Conservation (phyloP, 371 early-diverging fungal genomes). For the Apophysomyces trapeziformis region DNA sequence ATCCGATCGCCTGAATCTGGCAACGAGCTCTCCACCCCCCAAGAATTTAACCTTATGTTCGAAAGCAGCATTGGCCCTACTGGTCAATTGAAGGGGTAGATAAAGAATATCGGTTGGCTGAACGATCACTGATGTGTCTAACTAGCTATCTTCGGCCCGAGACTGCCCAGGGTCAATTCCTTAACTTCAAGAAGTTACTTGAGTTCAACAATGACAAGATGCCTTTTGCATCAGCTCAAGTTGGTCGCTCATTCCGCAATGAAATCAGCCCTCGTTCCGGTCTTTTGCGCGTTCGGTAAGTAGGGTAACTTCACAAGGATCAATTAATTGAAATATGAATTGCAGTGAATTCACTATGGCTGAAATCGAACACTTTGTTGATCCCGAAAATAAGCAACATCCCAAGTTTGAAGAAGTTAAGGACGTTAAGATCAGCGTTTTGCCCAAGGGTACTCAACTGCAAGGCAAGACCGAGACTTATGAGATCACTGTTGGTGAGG, state of each 20-base stretch:
- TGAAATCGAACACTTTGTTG: conserved; percentile 99
- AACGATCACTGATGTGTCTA: conserved; percentile 4
- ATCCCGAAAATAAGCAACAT: conserved; percentile 94
- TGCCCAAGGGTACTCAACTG: conserved; percentile 82
- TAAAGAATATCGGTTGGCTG: background rate
- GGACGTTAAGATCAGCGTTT: conserved; percentile 75
- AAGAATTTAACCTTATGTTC: conserved; percentile 99
- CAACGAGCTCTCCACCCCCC: conserved; percentile 90
- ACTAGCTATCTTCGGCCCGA: conserved; percentile 96
- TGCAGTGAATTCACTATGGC: conserved; percentile 99
- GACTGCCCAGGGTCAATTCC: conserved; percentile 99
- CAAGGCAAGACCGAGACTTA: conserved; percentile 73
- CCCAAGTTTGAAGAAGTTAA: conserved; percentile 89
- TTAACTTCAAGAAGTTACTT: conserved; percentile 97
- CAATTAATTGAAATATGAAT: background rate
- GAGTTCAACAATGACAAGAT: conserved; percentile 98
- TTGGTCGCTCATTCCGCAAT: conserved; percentile 99
- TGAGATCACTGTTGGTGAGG: conserved; percentile 91
- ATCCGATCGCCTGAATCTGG: conserved; percentile 94
- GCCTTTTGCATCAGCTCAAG: conserved; percentile 99
- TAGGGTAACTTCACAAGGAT: background rate
- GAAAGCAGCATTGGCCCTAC: conserved; percentile 98
- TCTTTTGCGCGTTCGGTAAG: conserved; percentile 94
- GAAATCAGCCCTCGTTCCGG: conserved; percentile 99
- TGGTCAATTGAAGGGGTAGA: conserved; percentile 88